Evolutionary conservation across 768 basidiomycete species (phyloP).

Genomic region (Tubosaeta sp.): DNA sequence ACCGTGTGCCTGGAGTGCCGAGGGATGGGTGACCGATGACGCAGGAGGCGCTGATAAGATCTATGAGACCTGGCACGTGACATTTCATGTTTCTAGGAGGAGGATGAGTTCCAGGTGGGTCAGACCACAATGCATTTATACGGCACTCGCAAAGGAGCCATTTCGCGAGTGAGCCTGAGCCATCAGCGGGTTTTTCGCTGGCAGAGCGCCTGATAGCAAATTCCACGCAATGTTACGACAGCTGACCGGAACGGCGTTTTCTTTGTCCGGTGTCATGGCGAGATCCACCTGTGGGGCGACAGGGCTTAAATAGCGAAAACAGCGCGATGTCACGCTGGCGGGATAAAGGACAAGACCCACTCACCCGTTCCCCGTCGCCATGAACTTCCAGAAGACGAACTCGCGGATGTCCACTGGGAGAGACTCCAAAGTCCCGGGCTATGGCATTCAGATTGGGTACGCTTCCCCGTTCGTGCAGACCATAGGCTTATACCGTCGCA

Average conservation of each 20-base stretch:
- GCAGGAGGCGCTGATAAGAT: too few relatives aligned
- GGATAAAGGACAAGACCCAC: not conserved
- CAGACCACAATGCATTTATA: too few relatives aligned
- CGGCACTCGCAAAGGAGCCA: not conserved
- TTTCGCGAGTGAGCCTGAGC: not conserved
- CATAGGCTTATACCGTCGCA: slow-evolving; percentile 1
- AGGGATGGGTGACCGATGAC: not conserved
- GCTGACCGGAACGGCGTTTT: not conserved
- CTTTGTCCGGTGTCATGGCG: not conserved
- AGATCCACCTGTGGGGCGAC: not conserved
- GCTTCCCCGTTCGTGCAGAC: not conserved
- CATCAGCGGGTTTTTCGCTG: not conserved
- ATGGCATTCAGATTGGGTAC: slow-evolving; percentile 32
- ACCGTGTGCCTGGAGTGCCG: not conserved
- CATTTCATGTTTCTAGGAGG: too few relatives aligned
- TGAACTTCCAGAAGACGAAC: slow-evolving; percentile 18
- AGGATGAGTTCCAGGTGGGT: too few relatives aligned
- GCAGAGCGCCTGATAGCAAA: not conserved
- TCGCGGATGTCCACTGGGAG: slow-evolving; percentile 12
- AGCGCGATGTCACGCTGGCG: slow-evolving; percentile 1
- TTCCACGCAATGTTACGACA: not conserved
- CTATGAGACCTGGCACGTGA: too few relatives aligned
- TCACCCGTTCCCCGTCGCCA: not conserved
- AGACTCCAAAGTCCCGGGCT: slow-evolving; percentile 17
- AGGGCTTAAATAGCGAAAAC: slow-evolving; percentile 20